A percentile compares a stretch with the other conserved stretches of the same genome.
Conservation (phyloP, 2,329 filamentous ascomycete species). For the Aspergillus novoparasiticus region DNA sequence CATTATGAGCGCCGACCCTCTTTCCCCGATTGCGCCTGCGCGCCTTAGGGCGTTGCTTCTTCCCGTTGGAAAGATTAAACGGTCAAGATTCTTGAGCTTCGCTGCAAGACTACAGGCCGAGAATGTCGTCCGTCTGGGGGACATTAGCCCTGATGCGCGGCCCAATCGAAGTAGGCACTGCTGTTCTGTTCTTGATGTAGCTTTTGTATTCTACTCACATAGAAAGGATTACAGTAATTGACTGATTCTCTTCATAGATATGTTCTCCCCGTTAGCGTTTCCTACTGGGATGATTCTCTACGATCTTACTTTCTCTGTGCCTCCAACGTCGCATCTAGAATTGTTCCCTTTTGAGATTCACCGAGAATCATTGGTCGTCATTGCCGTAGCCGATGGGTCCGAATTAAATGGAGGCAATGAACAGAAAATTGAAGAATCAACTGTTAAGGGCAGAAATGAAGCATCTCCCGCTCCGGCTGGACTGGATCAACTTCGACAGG, state of each 20-base stretch:
- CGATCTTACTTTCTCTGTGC: conserved; percentile 78
- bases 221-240: conserved; percentile 13
- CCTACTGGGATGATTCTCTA: conserved; percentile 85
- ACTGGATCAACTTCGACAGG: conserved; percentile 53
- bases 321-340: conserved; percentile 76
- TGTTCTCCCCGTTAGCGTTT: conserved; percentile 90
- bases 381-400: conserved; percentile 80
- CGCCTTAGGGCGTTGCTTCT: conserved; percentile 85
- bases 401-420: conserved; percentile 57
- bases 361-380: conserved; percentile 77
- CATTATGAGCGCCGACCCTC: conserved; percentile 84
- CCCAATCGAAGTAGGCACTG: conserved; percentile 75
- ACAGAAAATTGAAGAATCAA: conserved; percentile 15
- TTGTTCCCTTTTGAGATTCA: conserved; percentile 89
- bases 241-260: conserved; percentile 60
- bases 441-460: conserved; percentile 19
- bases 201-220: neutral
- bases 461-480: conserved; percentile 41
- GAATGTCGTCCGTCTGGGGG: conserved; percentile 79
- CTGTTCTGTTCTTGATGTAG: conserved; percentile 4
- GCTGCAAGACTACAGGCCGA: conserved; percentile 76
- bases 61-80: conserved; percentile 83
- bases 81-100: conserved; percentile 77
- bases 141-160: conserved; percentile 81
- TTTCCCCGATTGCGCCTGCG: conserved; percentile 88